phyloP scores from a whole-genome alignment of 371 early-diverging fungal genomes.

The Choanephora cucurbitarum region DNA sequence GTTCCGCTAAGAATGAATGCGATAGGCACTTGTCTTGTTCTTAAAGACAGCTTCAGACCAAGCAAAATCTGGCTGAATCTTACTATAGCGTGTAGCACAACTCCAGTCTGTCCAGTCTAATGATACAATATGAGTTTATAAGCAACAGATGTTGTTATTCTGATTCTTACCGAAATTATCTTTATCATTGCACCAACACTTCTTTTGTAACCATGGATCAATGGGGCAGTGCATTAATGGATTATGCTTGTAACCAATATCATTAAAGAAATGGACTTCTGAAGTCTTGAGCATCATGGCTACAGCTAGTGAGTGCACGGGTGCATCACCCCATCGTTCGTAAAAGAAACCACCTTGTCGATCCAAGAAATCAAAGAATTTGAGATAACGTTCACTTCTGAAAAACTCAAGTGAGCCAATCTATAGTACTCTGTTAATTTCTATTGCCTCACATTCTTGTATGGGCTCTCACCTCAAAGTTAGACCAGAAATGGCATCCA shows the following conservation, averaged over 20 bases:
- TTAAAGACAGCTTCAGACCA: conserved; percentile 35
- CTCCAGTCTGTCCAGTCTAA: conserved; percentile 48
- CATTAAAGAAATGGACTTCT: conserved; percentile 92
- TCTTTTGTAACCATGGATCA: conserved; percentile 49
- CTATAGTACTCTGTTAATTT: conserved; percentile 28
- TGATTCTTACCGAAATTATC: conserved; percentile 57
- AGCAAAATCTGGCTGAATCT: conserved; percentile 23
- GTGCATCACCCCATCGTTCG: conserved; percentile 72
- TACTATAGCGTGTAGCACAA: conserved; percentile 35
- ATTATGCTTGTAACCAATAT: conserved; percentile 81
- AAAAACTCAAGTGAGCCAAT: conserved; percentile 83
- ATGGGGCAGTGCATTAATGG: conserved; percentile 70
- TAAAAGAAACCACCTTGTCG: conserved; percentile 88
- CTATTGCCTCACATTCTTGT: conserved; percentile 26
- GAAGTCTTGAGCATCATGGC: conserved; percentile 75
- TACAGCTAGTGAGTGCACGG: conserved; percentile 91
- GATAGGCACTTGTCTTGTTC: conserved; percentile 33
- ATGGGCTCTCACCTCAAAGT: conserved; percentile 56
- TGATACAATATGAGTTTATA: neutral
- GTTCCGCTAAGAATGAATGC: no score
- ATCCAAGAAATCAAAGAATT: conserved; percentile 85
- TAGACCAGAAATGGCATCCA: conserved; percentile 86
- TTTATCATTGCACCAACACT: conserved; percentile 54
- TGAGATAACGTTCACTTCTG: conserved; percentile 69
- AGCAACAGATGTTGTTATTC: conserved; percentile 46